Evolutionary conservation across 345 rosid species (phyloP), one percentile per base, ranked within the genome.

Genomic region (Syzygium grande): DNA sequence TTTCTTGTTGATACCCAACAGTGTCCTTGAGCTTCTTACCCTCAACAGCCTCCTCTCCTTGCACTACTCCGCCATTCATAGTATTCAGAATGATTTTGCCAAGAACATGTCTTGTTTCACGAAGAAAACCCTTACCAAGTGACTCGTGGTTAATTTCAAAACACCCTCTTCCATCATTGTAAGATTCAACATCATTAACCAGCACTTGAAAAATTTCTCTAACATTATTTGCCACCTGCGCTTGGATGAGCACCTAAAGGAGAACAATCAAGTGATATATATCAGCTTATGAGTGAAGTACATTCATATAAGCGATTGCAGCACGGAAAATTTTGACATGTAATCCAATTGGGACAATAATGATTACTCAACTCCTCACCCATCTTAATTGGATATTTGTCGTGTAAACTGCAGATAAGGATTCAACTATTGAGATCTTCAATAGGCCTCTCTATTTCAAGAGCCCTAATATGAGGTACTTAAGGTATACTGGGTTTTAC

Each of bases 31-130:
- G 55, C 11, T 87, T 59, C 46, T 84, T 53, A 52, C 27, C 86
- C 83, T 41, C 87, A 87, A 86, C 43, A 56, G 85, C 79, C 85
- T 52, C 85, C 84, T 84, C 89, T 80, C 86, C 87, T 85, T 87
- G 88, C 88, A 88, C 73, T 87, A 27, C 85, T 86, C 90, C 92
- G 68, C 87, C 92, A 80, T 91, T 85, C 92, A 98, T 86, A 58
- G 99, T 96, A 68, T 93, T 94, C 87, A 96, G 86, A 87, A 98
- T 94, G 90, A 98, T 92, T 93, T 92, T 92, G 41, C 99, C 99
- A 56, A 98, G 90, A 80, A 91, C 96, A 92, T 92, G 93, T 86
- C 97, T 94, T 51, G 93, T 90, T 90, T 98, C 98, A 34, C 78
- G 52, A 78, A 89, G 88, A 89, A 89, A 63, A 63, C 99, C 99